These are phyloP conservation scores for Lecanicillium sp. DNA, from an alignment of 2,329 filamentous ascomycete genomes.

Conservation along the genomic window DNA sequence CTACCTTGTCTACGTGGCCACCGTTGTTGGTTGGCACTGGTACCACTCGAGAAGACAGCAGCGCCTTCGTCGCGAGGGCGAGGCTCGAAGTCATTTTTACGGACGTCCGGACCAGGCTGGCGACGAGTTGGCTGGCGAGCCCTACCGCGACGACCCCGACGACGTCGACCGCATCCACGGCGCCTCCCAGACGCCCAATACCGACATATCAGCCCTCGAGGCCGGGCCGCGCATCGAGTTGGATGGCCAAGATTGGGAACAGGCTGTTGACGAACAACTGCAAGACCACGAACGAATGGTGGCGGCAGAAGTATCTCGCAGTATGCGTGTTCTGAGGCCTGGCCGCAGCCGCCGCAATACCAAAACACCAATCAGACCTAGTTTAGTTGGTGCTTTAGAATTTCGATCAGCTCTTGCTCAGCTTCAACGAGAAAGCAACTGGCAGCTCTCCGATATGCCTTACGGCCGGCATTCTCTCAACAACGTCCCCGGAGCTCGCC, in stretches of 20 bases:
- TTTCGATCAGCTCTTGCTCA: slow-evolving; percentile 89
- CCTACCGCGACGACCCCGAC: slow-evolving; percentile 58
- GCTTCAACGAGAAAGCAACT: slow-evolving; percentile 73
- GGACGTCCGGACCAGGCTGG: slow-evolving; percentile 39
- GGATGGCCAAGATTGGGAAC: slow-evolving; percentile 33
- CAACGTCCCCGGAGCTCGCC: slow-evolving; percentile 20
- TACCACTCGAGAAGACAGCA: slow-evolving; percentile 58
- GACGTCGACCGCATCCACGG: slow-evolving; percentile 21
- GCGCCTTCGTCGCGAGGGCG: slow-evolving; percentile 58
- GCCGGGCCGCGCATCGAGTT: slow-evolving; percentile 42
- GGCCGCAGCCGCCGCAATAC: slow-evolving; percentile 61
- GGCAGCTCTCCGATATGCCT: slow-evolving; percentile 63
- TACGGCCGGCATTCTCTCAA: slow-evolving; percentile 48
- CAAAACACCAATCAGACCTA: slow-evolving; percentile 82
- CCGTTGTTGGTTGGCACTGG: slow-evolving; percentile 93
- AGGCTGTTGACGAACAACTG: slow-evolving; percentile 40
- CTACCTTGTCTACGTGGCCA: slow-evolving; percentile 81
- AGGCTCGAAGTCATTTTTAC: slow-evolving; percentile 69
- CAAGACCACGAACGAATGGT: slow-evolving; percentile 55
- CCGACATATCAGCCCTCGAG: slow-evolving; percentile 40
- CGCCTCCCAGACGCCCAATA: slow-evolving; percentile 14
- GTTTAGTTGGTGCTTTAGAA: slow-evolving; percentile 86
- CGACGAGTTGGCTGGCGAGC: slow-evolving; percentile 49
- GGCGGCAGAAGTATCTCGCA: slow-evolving; percentile 79
- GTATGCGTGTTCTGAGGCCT: slow-evolving; percentile 81